Conservation (phyloP, 306 rosid species). For the Carpinus viminea region DNA sequence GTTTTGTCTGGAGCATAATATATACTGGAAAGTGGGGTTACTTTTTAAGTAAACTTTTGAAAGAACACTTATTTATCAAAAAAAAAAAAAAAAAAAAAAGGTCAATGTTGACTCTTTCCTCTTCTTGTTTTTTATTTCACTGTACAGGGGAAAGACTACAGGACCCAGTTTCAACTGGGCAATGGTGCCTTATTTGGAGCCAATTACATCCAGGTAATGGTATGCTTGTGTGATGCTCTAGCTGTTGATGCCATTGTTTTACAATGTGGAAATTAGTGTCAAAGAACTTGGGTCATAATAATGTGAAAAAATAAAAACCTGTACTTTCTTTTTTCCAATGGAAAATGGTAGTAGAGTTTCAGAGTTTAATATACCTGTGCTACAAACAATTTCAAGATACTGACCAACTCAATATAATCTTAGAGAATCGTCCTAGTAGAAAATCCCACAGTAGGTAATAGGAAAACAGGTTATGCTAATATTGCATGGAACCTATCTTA, state of each 20-base stretch:
- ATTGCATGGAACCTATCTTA: not conserved
- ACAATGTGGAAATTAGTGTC: not conserved
- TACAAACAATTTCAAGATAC: not conserved
- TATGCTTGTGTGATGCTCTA: constrained; percentile 9
- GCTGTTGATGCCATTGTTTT: not conserved
- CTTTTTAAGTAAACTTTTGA: not conserved
- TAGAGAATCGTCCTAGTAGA: not conserved
- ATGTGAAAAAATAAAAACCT: not conserved
- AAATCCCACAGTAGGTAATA: not conserved
- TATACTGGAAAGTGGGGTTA: not conserved
- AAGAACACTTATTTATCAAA: too few species aligned
- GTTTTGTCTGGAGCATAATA: not conserved
- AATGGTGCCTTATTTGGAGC: constrained; percentile 94
- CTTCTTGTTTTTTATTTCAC: not conserved
- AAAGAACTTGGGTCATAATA: not conserved
- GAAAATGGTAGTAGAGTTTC: not conserved
- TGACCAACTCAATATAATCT: not conserved
- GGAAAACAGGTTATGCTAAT: not conserved
- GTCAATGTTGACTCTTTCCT: not conserved
- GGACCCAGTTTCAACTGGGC: constrained; percentile 91
- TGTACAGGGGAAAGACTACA: constrained; percentile 79
- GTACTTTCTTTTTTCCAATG: not conserved
- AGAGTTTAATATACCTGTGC: not conserved
- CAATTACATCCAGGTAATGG: constrained; percentile 86
- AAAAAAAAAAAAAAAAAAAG: too few species aligned